Evolutionary conservation across 2,329 filamentous ascomycete genomes (phyloP).

Genomic region (Metarhizium humberi): DNA sequence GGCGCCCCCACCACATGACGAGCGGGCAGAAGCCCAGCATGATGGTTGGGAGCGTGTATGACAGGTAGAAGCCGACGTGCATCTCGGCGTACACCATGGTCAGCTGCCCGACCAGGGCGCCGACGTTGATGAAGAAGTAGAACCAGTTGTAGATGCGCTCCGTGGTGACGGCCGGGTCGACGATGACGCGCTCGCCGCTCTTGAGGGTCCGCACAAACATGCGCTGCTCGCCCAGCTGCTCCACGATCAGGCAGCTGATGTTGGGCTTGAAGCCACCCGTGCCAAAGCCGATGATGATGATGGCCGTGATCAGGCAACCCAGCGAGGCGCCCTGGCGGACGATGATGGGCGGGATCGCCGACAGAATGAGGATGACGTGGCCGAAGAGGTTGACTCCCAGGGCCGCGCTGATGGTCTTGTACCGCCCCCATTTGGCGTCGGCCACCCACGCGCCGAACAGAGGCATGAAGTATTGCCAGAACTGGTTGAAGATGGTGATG

Average conservation of each 20-base stretch:
- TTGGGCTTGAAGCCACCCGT: constrained; percentile 79
- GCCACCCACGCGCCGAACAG: constrained; percentile 49
- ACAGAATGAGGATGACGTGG: constrained; percentile 55
- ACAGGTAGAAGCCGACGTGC: constrained; percentile 67
- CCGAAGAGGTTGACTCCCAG: constrained; percentile 56
- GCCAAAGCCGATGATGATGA: constrained; percentile 45
- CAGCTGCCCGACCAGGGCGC: constrained; percentile 46
- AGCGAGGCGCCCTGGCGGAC: constrained; percentile 46
- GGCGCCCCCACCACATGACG: constrained; percentile 51
- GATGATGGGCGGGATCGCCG: constrained; percentile 55
- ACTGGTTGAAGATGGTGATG: constrained; percentile 44
- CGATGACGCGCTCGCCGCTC: constrained; percentile 57
- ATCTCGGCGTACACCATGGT: constrained; percentile 65
- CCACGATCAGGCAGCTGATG: constrained; percentile 61
- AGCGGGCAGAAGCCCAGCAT: constrained; percentile 54
- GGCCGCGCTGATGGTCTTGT: constrained; percentile 62
- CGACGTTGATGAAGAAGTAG: constrained; percentile 50
- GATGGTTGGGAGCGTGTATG: constrained; percentile 57
- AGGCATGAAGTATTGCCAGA: constrained; percentile 53
- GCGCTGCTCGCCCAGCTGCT: constrained; percentile 49
- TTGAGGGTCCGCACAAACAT: constrained; percentile 41
- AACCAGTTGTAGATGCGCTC: constrained; percentile 60
- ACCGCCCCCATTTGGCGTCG: constrained; percentile 64
- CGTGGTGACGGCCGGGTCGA: constrained; percentile 60
- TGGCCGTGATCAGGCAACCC: constrained; percentile 60